These are phyloP conservation scores for Arabis alpina DNA, from an alignment of 345 rosid species.

Conservation along the genomic window DNA sequence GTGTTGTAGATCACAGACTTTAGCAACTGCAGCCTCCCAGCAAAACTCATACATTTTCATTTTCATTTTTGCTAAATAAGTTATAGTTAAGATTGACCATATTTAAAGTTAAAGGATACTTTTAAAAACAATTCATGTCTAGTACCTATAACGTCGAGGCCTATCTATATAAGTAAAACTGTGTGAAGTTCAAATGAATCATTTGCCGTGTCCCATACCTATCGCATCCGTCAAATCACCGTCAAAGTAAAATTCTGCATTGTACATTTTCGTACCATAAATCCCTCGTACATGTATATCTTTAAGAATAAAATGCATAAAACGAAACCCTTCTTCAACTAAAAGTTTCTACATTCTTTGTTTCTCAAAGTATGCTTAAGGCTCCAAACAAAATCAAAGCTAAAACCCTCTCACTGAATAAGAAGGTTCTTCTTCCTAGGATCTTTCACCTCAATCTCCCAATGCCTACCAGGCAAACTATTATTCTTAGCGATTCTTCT, in stretches of 20 bases:
- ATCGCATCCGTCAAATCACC: too few species aligned
- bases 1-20: too few species aligned
- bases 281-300: not conserved
- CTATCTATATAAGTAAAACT: too few species aligned
- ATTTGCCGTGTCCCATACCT: too few species aligned
- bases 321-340: not conserved
- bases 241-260: not conserved
- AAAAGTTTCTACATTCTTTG: not conserved
- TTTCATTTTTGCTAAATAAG: too few species aligned
- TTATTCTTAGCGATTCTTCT: constrained; percentile 53
- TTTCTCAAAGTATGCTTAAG: not conserved
- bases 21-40: too few species aligned
- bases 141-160: too few species aligned
- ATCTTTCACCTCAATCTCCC: constrained; percentile 67
- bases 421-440: constrained; percentile 50
- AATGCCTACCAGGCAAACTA: constrained; percentile 57
- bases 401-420: constrained; percentile 26
- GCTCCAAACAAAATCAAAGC: not conserved
- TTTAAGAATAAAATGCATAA: not conserved
- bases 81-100: too few species aligned
- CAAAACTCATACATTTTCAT: too few species aligned
- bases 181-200: too few species aligned
- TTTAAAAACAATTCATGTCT: too few species aligned
- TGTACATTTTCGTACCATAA: not conserved
- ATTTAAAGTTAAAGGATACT: too few species aligned